Evolutionary conservation across 352 stramenopile species (phyloP).

Genomic region (Pythium diclinum): DNA sequence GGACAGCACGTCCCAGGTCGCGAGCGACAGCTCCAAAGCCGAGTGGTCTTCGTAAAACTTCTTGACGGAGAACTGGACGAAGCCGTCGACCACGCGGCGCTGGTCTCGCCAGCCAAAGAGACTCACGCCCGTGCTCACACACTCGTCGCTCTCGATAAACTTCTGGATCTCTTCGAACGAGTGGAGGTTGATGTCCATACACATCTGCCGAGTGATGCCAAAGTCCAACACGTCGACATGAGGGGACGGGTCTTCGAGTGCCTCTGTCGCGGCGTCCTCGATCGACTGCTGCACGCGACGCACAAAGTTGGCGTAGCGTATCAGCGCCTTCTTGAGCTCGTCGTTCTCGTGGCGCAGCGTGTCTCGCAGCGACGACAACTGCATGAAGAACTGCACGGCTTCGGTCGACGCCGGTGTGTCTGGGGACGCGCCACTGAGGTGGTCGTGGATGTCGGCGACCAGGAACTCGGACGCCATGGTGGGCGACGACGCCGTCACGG

Average conservation of each 20-base stretch:
- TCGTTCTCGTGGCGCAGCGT: slow-evolving; percentile 49
- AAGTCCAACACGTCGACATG: slow-evolving; percentile 26
- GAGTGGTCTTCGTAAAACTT: slow-evolving; percentile 42
- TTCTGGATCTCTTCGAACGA: slow-evolving; percentile 40
- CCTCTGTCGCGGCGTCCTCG: slow-evolving; percentile 32
- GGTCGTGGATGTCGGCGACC: slow-evolving; percentile 10
- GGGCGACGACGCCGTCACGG: slow-evolving; percentile 1
- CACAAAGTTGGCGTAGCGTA: slow-evolving; percentile 42
- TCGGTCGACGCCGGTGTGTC: slow-evolving; percentile 14
- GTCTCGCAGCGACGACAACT: slow-evolving; percentile 49
- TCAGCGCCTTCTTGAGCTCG: slow-evolving; percentile 38
- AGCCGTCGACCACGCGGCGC: slow-evolving; percentile 33
- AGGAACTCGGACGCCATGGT: slow-evolving; percentile 20
- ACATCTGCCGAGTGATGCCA: slow-evolving; percentile 38
- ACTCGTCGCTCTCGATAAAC: slow-evolving; percentile 44
- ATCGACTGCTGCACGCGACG: slow-evolving; percentile 36
- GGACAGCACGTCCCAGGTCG: slow-evolving; percentile 41
- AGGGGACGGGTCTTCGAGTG: slow-evolving; percentile 13
- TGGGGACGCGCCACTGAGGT: slow-evolving; percentile 10
- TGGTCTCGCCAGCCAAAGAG: slow-evolving; percentile 57
- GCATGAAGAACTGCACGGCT: slow-evolving; percentile 40
- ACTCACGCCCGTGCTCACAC: slow-evolving; percentile 40
- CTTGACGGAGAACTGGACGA: slow-evolving; percentile 54
- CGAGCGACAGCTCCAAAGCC: slow-evolving; percentile 29
- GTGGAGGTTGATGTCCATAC: slow-evolving; percentile 33